Conservation (phyloP, 441 rosid genomes). For the Erysimum pusillum region DNA sequence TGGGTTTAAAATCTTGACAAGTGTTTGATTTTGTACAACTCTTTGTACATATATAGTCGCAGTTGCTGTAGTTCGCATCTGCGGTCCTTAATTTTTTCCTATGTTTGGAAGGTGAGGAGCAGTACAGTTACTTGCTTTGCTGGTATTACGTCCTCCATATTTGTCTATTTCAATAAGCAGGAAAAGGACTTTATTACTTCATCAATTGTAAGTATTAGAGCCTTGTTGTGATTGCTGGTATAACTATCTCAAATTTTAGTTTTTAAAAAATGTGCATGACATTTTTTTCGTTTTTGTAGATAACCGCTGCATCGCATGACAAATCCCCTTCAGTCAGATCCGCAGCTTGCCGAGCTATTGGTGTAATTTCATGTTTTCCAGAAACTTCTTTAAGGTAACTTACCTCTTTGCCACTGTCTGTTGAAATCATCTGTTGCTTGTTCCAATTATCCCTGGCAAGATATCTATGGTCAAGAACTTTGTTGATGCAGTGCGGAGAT, state of each 20-base stretch:
- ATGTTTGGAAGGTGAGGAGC: conserved; percentile 77
- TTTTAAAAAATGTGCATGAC: conserved; percentile 25
- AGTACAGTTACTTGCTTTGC: conserved; percentile 91
- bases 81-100: conserved; percentile 39
- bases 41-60: conserved; percentile 7
- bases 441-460: conserved; percentile 15
- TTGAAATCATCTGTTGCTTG: conserved; percentile 24
- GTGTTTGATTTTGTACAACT: conserved; percentile 19
- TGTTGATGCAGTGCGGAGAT: conserved; percentile 77
- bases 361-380: conserved; percentile 87
- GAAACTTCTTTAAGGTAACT: conserved; percentile 72
- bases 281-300: conserved; percentile 52
- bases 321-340: conserved; percentile 83
- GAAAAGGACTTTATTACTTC: conserved; percentile 72
- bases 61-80: conserved; percentile 33
- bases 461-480: conserved; percentile 46
- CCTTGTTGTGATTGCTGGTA: conserved; percentile 31
- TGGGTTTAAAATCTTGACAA: conserved; percentile 52
- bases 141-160: conserved; percentile 85
- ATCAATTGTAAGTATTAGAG: conserved; percentile 66
- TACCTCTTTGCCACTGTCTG: conserved; percentile 17
- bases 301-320: conserved; percentile 73
- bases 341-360: conserved; percentile 97
- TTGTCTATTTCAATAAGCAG: conserved; percentile 63
- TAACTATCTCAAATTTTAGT: conserved; percentile 16